Base-by-base conservation (phyloP, 139 green algal genomes). In the Desmodesmus armatus region DNA sequence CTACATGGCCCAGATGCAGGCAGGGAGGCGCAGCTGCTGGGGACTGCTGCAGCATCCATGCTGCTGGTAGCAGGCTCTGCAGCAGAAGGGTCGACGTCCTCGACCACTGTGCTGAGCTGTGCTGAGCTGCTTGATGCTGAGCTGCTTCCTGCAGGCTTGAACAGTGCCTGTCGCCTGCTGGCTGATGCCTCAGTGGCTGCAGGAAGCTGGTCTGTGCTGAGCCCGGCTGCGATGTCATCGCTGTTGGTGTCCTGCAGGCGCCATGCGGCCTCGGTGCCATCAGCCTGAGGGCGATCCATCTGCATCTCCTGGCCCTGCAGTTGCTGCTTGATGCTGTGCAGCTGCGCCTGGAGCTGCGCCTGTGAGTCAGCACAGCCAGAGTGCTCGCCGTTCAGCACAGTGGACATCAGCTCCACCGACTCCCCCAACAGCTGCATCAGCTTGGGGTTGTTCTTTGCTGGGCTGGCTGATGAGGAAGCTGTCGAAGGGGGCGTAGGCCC, bases 271-370 rank as follows among this genome's bases (percentile, higher is more conserved):
- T 4, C 43, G 69, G 39, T 39, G 25, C 31, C 69, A 6, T 55
- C 69, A 6, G 5, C 25, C 39, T 53, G 47, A 15, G 49, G 74
- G 15, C 74, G 49, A 27, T 81, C 74, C 49, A 55, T 23, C 55
- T 82, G 76, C 55, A 72, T 71, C 53, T 82, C 76, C 41, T 82
- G 53, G 9, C 37, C 76, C 25, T 72, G 53, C 39, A 82, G 76
- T 55, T 82, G 76, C 55, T 82, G 76, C 76, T 82, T 82, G 2
- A 82, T 21, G 47, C 39, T 72, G 1, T 71, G 25, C 23, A 82
- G 47, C 40, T 53, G 53, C 19, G 55, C 58, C 40, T 82, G 76
- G 7, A 82, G 76, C 55, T 82, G 76, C 19, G 76, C 76, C 35
- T 82, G 76, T 15, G 76, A 58, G 37, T 53, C n/a, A 33, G 43